A percentile compares a stretch with the other conserved stretches of the same genome.
These are phyloP conservation scores for Sparassis latifolia DNA, from an alignment of 1,284 basidiomycete species.

Conservation along the genomic window DNA sequence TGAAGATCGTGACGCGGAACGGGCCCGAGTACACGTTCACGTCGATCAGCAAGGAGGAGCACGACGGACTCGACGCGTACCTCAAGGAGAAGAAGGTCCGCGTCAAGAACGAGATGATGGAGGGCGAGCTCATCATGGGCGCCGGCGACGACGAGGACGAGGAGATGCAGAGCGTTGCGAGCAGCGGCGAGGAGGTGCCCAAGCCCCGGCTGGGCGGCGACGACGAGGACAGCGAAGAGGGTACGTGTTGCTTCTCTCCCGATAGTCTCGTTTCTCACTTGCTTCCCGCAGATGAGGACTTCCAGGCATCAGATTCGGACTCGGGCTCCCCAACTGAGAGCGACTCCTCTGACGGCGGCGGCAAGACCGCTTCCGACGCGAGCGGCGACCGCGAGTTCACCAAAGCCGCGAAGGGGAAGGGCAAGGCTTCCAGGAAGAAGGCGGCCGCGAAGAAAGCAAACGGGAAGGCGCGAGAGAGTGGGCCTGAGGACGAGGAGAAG, in stretches of 20 bases:
- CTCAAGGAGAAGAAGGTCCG: conserved; percentile 88
- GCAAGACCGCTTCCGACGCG: conserved; percentile 75
- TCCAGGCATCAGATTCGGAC: conserved; percentile 80
- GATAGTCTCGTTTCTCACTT: neutral
- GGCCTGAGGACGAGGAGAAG: conserved; percentile 33
- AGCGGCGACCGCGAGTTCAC: conserved; percentile 64
- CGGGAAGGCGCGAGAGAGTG: conserved; percentile 22
- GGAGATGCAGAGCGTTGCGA: conserved; percentile 75
- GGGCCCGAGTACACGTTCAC: conserved; percentile 87
- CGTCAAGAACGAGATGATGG: conserved; percentile 96
- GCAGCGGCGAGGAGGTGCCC: conserved; percentile 59
- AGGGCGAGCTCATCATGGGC: conserved; percentile 72
- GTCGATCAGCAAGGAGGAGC: conserved; percentile 94
- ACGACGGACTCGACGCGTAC: conserved; percentile 81
- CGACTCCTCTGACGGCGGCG: conserved; percentile 69
- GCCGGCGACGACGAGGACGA: conserved; percentile 80
- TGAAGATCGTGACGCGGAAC: conserved; percentile 82
- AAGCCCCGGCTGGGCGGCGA: conserved; percentile 49
- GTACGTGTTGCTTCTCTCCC: conserved; percentile 34
- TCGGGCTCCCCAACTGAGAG: conserved; percentile 76
- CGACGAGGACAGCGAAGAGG: conserved; percentile 79
- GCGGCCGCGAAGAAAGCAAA: conserved; percentile 29
- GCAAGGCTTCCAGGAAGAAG: conserved; percentile 31
- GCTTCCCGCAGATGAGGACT: conserved; percentile 67
- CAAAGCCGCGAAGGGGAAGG: conserved; percentile 39